Base-by-base conservation (phyloP, 2,329 filamentous ascomycete genomes). In the Talaromyces funiculosus region DNA sequence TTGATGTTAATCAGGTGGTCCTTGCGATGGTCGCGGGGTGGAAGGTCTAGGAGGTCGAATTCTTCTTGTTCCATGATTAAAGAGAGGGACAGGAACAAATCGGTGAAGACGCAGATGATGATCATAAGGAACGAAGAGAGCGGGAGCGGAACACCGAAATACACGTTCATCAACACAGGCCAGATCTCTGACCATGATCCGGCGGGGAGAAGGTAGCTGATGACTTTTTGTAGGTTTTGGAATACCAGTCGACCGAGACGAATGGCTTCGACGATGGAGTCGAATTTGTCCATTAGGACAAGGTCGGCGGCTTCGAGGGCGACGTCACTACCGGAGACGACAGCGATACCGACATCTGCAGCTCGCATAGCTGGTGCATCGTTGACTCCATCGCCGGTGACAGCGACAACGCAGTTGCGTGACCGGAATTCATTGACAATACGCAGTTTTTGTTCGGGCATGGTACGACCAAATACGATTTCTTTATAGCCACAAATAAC, bases 161-260 rank as follows among this genome's bases (percentile, higher is more conserved):
- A 83, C 60, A 84, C 81, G 63, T 84, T 84, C 64, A 83, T 69
- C 1, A 84, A 35, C 0, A 84, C 81, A 0, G 82, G 82, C 80
- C 81, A 83, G 63, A 84, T 83, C 67, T 84, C 82, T 4, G 81
- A 83, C 74, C 78, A 84, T 53, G 74, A 78, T 38, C 82, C 82
- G 0, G 82, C 82, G 0, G 81, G 81, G 0, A 84, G 71, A 0
- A 83, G 73, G 45, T 75, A 77, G 37, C 69, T 67, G 42, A 77
- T 77, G 7, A 75, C 70, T 53, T 73, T 74, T 33, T 74, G 71
- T 20, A 74, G 64, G 53, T 73, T 74, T 43, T 73, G 72, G 60
- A 74, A 74, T 1, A 74, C 72, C 1, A 74, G 60, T 9, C 71
- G 66, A 16, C 72, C 69, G 2, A 73, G 65, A 2, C 70, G 68